These are phyloP conservation scores for Leonotis leonurus DNA, from an alignment of 257 asterid genomes.

Conservation along the genomic window DNA sequence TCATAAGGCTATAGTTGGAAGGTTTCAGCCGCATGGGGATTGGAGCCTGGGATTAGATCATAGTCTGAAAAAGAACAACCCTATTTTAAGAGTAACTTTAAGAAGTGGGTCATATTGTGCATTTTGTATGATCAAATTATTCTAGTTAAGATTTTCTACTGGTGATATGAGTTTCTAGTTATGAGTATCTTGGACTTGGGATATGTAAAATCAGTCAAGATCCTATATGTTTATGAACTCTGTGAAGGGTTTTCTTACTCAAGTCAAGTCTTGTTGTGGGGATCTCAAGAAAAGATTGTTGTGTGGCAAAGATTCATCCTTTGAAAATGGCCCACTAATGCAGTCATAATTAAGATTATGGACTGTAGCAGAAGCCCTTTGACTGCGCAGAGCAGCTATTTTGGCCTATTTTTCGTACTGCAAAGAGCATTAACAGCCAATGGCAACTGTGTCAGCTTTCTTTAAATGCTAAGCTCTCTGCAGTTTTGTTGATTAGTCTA, in stretches of 20 bases:
- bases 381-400: slow-evolving; percentile 16
- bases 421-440: slow-evolving; percentile 17
- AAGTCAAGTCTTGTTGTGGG: slow-evolving; percentile 21
- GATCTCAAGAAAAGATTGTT: slow-evolving; percentile 39
- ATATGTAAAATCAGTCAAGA: too few relatives aligned
- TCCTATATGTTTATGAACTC: too few relatives aligned
- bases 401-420: slow-evolving; percentile 18
- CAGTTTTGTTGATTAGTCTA: too few relatives aligned
- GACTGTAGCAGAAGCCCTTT: slow-evolving; percentile 11
- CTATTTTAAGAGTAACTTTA: too few relatives aligned
- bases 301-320: slow-evolving; percentile 43
- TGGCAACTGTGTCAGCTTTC: slow-evolving; percentile 22
- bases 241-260: too few relatives aligned
- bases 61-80: slow-evolving; percentile 24
- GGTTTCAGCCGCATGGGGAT: slow-evolving; percentile 35
- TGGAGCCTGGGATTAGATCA: slow-evolving; percentile 15
- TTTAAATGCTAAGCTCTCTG: slow-evolving; percentile 20
- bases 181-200: too few relatives aligned
- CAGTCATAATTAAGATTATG: slow-evolving; percentile 16
- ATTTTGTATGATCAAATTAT: too few relatives aligned
- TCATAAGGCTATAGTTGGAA: slow-evolving; percentile 20
- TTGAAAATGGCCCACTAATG: slow-evolving; percentile 50
- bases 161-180: too few relatives aligned
- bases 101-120: too few relatives aligned
- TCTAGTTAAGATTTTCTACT: too few relatives aligned